Evolutionary conservation across 2,329 filamentous ascomycete genomes (phyloP).

Genomic region (Ophiostoma pallidulum): DNA sequence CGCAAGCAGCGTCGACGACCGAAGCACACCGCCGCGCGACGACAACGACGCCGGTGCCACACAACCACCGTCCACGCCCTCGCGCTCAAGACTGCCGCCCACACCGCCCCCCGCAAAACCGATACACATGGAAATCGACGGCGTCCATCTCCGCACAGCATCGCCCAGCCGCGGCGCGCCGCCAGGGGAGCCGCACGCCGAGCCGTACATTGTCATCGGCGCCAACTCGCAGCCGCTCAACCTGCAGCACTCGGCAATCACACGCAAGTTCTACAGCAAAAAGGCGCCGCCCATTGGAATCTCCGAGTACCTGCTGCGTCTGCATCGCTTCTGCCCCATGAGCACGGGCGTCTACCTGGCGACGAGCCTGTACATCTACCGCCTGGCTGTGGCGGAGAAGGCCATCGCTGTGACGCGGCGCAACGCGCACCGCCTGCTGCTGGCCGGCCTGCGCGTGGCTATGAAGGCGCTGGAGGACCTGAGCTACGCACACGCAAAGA

Average conservation of each 20-base stretch:
- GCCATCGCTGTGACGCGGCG: conserved; percentile 71
- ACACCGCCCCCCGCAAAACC: conserved; percentile 16
- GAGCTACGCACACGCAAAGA: conserved; percentile 72
- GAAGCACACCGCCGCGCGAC: conserved; percentile 11
- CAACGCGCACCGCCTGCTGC: conserved; percentile 77
- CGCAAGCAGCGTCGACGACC: background rate
- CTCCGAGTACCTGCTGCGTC: conserved; percentile 72
- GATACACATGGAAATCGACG: conserved; percentile 33
- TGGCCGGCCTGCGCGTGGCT: conserved; percentile 76
- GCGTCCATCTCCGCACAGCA: conserved; percentile 37
- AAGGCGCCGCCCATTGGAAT: conserved; percentile 73
- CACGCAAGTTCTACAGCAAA: conserved; percentile 89
- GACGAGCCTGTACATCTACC: conserved; percentile 77
- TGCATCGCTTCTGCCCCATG: conserved; percentile 89
- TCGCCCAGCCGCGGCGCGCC: conserved; percentile 14
- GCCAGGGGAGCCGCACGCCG: conserved; percentile 24
- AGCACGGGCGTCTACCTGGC: conserved; percentile 90
- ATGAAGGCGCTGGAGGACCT: conserved; percentile 95
- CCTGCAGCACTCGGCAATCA: conserved; percentile 75
- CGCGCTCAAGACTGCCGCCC: conserved; percentile 9
- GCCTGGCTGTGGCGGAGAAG: conserved; percentile 66
- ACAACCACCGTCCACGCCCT: background rate
- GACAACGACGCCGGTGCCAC: conserved; percentile 1
- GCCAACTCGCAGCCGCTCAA: conserved; percentile 63
- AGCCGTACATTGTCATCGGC: conserved; percentile 54